Conservation (phyloP, 768 basidiomycete species). For the Scleroderma bovista region DNA sequence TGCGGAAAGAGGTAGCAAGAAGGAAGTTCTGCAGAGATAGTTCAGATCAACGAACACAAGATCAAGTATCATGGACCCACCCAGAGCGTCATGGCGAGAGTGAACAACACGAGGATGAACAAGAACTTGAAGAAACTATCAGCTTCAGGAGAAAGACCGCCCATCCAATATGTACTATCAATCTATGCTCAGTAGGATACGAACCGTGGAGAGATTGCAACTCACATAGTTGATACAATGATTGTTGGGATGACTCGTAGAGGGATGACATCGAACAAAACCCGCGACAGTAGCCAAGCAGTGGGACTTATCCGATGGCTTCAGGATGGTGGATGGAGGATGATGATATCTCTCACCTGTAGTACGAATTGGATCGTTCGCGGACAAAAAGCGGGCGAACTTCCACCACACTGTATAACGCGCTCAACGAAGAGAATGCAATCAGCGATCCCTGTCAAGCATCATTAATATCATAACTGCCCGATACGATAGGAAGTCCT, state of each 20-base stretch:
- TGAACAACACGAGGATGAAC: conserved; percentile 81
- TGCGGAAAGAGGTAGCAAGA: conserved; percentile 74
- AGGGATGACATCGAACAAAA: conserved; percentile 87
- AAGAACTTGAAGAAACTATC: conserved; percentile 93
- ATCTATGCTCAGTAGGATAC: conserved; percentile 3
- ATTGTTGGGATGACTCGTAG: conserved; percentile 87
- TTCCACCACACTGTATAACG: conserved; percentile 83
- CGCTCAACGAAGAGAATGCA: conserved; percentile 87
- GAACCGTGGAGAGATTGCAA: background rate
- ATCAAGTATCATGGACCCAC: conserved; percentile 38
- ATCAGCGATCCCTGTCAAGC: conserved; percentile 70
- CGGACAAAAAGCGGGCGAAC: conserved; percentile 83
- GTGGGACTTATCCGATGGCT: conserved; percentile 51
- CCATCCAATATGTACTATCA: conserved; percentile 88
- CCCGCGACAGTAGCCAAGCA: conserved; percentile 84
- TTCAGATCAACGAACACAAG: background rate
- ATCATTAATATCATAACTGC: conserved; percentile 6
- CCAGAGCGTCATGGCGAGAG: conserved; percentile 80
- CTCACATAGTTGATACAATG: conserved; percentile 77
- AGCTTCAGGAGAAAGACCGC: conserved; percentile 73
- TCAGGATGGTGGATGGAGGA: background rate
- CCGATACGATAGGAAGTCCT: conserved; percentile 1
- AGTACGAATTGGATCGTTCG: conserved; percentile 81
- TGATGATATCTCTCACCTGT: conserved; percentile 48
- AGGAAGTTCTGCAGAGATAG: conserved; percentile 70